Base-by-base conservation (phyloP, 768 basidiomycete genomes). In the Mycena vitilis region DNA sequence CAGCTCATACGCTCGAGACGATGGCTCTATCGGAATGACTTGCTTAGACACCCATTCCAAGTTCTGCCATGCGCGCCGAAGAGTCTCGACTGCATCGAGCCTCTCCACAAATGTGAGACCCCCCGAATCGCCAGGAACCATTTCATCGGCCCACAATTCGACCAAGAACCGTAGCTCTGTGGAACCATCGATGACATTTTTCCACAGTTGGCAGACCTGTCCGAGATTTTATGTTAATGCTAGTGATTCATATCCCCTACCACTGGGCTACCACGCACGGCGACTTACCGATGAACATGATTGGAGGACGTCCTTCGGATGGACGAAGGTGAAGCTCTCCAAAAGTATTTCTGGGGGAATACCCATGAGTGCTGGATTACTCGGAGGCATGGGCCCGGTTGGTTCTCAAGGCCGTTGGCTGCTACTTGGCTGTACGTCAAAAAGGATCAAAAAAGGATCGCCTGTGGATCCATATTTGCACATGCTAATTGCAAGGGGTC, bases 61-160 rank as follows among this genome's bases (percentile, higher is more conserved):
- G 22, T 12, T n/a, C 18, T 15, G 40, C 70, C 70, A 71, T 22
- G 65, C 61, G 13, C 51, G 61, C 12, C 69, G 64, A 49, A 61
- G 55, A 22, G 18, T 25, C 22, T 45, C 5, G 7, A 71, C 53
- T 34, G 36, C 15, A 10, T 64, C 42, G 52, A 67, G n/a, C 48
- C 42, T 68, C 15, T 68, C 42, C 7, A 37, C 34, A 4, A 57
- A 15, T n/a, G 62, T 42, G 11, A 49, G 49, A 16, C 36, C 10
- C 16, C 38, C 15, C 15, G 8, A n/a, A n/a, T 48, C n/a, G 10
- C 51, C 42, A 5, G 56, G 49, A 38, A 76, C 38, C 78, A 86
- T 76, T 0, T 82, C 82, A 59, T 84, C 78, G 6, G 76, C 72
- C 8, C 63, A 75, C n/a, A 85, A 79, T 57, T 84, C 82, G 60